phyloP scores from a whole-genome alignment of 2,329 filamentous ascomycete genomes.

The Colletotrichum higginsianum region DNA sequence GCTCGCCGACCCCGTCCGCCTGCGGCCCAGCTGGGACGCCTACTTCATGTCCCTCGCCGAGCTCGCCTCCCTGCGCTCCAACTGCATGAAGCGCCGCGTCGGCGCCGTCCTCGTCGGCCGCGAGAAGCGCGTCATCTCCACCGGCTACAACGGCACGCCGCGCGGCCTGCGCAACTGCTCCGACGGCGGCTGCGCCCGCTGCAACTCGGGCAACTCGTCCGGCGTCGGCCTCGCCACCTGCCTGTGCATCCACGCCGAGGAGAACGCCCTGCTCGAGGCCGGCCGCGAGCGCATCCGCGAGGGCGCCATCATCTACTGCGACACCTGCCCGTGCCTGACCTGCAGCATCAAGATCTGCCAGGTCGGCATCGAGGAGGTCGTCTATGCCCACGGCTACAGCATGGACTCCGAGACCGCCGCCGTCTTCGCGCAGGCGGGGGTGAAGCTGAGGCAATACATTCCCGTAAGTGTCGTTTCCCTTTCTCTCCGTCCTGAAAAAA shows the following conservation, averaged over 20 bases:
- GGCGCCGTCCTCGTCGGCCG: constrained; percentile 90
- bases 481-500: constrained; percentile 1
- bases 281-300: constrained; percentile 90
- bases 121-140: constrained; percentile 89
- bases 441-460: constrained; percentile 88
- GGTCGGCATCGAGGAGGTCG: constrained; percentile 94
- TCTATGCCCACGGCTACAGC: constrained; percentile 93
- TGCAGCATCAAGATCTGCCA: constrained; percentile 99
- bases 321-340: constrained; percentile 96
- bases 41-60: constrained; percentile 99
- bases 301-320: constrained; percentile 89
- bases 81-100: constrained; percentile 98
- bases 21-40: constrained; percentile 93
- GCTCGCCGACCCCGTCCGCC: constrained; percentile 81
- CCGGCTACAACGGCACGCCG: constrained; percentile 98
- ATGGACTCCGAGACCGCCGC: constrained; percentile 90
- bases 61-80: constrained; percentile 89
- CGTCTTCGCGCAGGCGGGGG: constrained; percentile 87
- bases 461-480: constrained; percentile 71
- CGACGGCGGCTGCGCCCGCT: constrained; percentile 90
- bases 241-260: constrained; percentile 97
- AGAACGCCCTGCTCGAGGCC: constrained; percentile 95
- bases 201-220: constrained; percentile 80
- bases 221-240: constrained; percentile 88
- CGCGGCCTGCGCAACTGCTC: constrained; percentile 90